These are phyloP conservation scores for Diospyros kaki DNA, from an alignment of 148 eudicot species.

Conservation along the genomic window DNA sequence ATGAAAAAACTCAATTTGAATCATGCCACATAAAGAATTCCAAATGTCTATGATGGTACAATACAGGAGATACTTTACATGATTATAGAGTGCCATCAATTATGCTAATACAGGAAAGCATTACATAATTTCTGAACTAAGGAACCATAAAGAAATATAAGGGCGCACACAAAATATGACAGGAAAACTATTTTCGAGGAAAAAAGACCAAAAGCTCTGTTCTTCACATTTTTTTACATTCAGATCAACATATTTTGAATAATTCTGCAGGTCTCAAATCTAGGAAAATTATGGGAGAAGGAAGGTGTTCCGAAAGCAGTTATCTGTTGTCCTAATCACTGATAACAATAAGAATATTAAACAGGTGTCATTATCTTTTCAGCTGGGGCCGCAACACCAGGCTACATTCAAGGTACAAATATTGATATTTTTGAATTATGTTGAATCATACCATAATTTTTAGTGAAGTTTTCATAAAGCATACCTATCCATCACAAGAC, in stretches of 20 bases:
- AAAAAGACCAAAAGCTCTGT: background rate
- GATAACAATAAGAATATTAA: no score
- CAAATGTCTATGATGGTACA: background rate
- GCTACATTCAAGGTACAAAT: background rate
- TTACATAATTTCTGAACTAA: background rate
- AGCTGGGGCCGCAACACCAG: background rate
- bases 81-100: background rate
- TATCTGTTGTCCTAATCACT: background rate
- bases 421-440: no score
- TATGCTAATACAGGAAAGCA: background rate
- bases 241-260: background rate
- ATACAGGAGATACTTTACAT: background rate
- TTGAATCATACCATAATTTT: background rate
- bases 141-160: background rate
- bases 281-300: background rate
- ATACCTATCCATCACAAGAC: constrained; percentile 97
- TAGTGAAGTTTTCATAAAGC: background rate
- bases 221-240: background rate
- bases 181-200: background rate
- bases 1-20: background rate
- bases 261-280: background rate
- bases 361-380: background rate
- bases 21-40: background rate
- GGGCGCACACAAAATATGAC: no score
- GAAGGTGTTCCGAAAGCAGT: background rate